phyloP scores from a whole-genome alignment of 2,329 filamentous ascomycete genomes.

The Sordariomycetes sp. region DNA sequence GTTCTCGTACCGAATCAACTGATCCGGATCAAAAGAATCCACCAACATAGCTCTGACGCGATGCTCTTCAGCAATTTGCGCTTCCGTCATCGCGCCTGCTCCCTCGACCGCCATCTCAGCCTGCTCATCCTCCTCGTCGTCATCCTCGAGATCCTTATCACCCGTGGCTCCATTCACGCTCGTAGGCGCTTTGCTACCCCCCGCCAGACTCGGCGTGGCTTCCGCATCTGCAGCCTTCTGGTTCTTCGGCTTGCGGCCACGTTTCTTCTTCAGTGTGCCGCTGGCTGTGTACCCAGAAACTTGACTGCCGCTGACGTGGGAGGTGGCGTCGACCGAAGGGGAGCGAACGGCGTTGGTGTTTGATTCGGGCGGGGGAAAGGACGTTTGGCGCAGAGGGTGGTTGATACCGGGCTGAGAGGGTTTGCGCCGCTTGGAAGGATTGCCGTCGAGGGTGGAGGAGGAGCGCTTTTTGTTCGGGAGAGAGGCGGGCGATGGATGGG shows the following conservation, averaged over 20 bases:
- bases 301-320: constrained; percentile 40
- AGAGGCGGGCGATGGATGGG: constrained; percentile 40
- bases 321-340: constrained; percentile 53
- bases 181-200: constrained; percentile 27
- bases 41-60: constrained; percentile 51
- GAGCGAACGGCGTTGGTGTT: constrained; percentile 51
- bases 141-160: constrained; percentile 40
- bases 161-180: constrained; percentile 39
- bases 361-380: constrained; percentile 63
- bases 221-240: background rate
- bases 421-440: constrained; percentile 59
- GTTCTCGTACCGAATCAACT: constrained; percentile 61
- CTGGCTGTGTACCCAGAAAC: constrained; percentile 21
- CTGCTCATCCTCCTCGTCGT: constrained; percentile 47
- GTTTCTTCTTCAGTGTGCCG: constrained; percentile 46
- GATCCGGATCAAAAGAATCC: constrained; percentile 54
- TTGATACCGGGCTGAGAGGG: constrained; percentile 53
- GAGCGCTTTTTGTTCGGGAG: constrained; percentile 50
- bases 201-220: constrained; percentile 31
- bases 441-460: constrained; percentile 42
- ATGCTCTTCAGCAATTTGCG: constrained; percentile 57
- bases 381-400: constrained; percentile 71
- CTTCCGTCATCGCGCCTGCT: constrained; percentile 52
- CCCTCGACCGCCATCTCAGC: constrained; percentile 48
- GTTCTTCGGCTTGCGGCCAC: constrained; percentile 48